Evolutionary conservation across 179 eudicot genomes (phyloP).

Genomic region (Beta lomatogona): DNA sequence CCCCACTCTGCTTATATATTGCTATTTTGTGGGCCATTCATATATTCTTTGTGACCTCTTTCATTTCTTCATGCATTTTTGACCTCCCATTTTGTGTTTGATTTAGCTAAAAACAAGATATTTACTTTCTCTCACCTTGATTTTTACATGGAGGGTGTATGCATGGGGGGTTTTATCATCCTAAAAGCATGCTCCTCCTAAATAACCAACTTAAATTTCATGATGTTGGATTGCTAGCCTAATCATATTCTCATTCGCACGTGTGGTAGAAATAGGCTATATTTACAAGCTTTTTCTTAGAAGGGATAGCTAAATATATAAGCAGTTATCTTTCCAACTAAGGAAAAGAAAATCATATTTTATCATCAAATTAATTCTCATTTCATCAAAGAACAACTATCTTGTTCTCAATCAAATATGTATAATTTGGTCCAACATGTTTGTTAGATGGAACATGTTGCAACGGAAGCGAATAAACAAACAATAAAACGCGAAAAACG

Average conservation of each 20-base stretch:
- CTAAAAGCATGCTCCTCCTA: conserved; percentile 29
- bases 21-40: conserved; percentile 30
- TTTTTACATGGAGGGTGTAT: conserved; percentile 12
- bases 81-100: conserved; percentile 1
- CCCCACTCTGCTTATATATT: conserved; percentile 13
- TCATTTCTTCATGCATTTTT: conserved; percentile 7
- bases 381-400: too few species aligned
- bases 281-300: too few species aligned
- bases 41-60: conserved; percentile 26
- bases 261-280: neutral
- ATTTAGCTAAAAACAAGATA: conserved; percentile 7
- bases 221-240: conserved; percentile 7
- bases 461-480: too few species aligned
- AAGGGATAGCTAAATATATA: too few species aligned
- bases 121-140: conserved; percentile 15
- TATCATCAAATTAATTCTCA: too few species aligned
- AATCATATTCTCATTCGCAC: conserved; percentile 15
- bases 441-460: too few species aligned
- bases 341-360: too few species aligned
- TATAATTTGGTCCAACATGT: too few species aligned
- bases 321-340: too few species aligned
- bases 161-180: conserved; percentile 17
- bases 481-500: too few species aligned
- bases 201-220: conserved; percentile 15
- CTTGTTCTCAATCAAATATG: too few species aligned